phyloP scores from a whole-genome alignment of 352 stramenopile species.

The Globisporangium nunn region DNA sequence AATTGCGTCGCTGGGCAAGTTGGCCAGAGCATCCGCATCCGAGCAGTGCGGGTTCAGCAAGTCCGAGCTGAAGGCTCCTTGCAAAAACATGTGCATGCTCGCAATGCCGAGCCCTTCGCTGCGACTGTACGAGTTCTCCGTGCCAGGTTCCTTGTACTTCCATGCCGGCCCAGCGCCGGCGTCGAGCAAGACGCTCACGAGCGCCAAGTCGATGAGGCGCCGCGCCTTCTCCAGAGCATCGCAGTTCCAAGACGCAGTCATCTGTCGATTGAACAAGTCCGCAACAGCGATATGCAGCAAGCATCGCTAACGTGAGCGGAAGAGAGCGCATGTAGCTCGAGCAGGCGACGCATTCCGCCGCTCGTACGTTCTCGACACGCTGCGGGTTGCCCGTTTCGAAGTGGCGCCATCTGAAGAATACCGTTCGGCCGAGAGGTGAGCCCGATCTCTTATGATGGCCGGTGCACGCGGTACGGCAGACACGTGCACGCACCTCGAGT shows the following conservation, averaged over 20 bases:
- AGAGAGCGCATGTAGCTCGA: too few relatives aligned
- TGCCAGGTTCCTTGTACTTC: conserved; percentile 65
- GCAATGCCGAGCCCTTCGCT: conserved; percentile 79
- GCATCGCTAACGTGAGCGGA: too few relatives aligned
- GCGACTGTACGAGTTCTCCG: conserved; percentile 55
- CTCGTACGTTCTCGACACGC: conserved; percentile 33
- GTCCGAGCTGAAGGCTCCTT: conserved; percentile 64
- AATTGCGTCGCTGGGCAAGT: conserved; percentile 54
- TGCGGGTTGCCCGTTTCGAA: conserved; percentile 74
- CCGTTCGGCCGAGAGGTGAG: not conserved
- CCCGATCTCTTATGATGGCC: too few relatives aligned
- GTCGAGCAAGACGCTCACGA: conserved; percentile 77
- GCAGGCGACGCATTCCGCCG: not conserved
- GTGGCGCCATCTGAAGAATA: conserved; percentile 38
- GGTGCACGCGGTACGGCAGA: not conserved
- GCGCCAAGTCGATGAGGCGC: conserved; percentile 63
- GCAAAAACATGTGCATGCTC: conserved; percentile 81
- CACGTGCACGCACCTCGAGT: conserved; percentile 37
- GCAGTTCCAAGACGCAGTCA: conserved; percentile 43
- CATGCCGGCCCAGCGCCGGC: conserved; percentile 62
- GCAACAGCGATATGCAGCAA: not conserved
- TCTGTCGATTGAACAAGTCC: conserved; percentile 10
- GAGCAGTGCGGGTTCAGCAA: conserved; percentile 34
- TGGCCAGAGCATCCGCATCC: conserved; percentile 51
- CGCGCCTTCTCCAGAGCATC: conserved; percentile 46